Percentiles rank a stretch among this genome's conserved stretches.
Conservation (phyloP, 768 basidiomycete genomes). For the Leccinellum albellum region DNA sequence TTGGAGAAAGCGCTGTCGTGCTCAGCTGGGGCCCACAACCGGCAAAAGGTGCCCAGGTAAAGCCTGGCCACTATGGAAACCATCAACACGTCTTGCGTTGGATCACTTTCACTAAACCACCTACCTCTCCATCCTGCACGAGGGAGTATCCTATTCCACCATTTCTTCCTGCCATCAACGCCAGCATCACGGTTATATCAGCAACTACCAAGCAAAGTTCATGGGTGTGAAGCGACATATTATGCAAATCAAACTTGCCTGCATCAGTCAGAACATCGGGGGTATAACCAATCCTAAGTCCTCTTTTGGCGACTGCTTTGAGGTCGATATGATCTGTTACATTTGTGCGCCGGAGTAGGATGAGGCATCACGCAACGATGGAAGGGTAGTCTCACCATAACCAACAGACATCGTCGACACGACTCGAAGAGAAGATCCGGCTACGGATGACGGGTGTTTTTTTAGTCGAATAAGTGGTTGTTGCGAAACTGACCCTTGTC, state of each 20-base stretch:
- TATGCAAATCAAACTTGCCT: constrained; percentile 39
- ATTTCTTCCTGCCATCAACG: constrained; percentile 89
- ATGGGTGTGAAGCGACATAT: neutral
- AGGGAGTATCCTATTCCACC: constrained; percentile 58
- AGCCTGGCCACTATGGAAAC: constrained; percentile 65
- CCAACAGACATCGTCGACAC: constrained; percentile 94
- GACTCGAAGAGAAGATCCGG: constrained; percentile 72
- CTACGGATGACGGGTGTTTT: constrained; percentile 33
- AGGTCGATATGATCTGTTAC: constrained; percentile 79
- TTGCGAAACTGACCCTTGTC: constrained; percentile 31
- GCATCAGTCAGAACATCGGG: constrained; percentile 93
- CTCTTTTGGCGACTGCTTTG: constrained; percentile 50
- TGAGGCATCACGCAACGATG: neutral
- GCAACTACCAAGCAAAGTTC: constrained; percentile 60
- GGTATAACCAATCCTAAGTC: constrained; percentile 81
- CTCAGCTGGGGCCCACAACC: constrained; percentile 84
- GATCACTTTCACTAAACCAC: constrained; percentile 15
- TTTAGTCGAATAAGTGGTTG: neutral
- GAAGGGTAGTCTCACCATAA: constrained; percentile 50
- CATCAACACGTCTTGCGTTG: neutral
- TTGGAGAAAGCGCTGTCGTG: constrained; percentile 43
- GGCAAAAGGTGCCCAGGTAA: constrained; percentile 77
- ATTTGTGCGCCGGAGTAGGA: neutral
- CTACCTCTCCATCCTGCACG: constrained; percentile 67
- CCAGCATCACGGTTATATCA: constrained; percentile 85